Conservation (phyloP, 768 basidiomycete species). For the Amanita subjunquillea region DNA sequence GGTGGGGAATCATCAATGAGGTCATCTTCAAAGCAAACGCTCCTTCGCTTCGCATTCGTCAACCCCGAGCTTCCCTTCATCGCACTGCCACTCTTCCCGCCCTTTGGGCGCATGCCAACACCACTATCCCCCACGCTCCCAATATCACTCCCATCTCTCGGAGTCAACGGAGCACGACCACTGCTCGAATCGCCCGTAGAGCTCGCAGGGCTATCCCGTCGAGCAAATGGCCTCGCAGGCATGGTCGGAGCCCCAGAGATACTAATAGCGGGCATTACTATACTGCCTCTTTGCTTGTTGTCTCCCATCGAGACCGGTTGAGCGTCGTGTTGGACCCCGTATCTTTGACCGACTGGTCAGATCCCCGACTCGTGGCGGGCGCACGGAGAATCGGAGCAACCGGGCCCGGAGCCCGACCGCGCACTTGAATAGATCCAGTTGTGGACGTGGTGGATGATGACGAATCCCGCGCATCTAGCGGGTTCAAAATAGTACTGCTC, state of each 20-base stretch:
- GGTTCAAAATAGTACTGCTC: slow-evolving; percentile 29
- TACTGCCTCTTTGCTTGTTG: slow-evolving; percentile 26
- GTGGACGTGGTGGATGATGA: background rate
- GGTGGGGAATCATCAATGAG: slow-evolving; percentile 11
- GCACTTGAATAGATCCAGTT: background rate
- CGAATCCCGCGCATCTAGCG: slow-evolving; percentile 10
- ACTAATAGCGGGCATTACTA: slow-evolving; percentile 24
- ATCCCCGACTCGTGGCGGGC: background rate
- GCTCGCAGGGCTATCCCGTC: slow-evolving; percentile 66
- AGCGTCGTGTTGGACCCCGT: slow-evolving; percentile 5
- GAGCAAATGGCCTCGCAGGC: slow-evolving; percentile 46
- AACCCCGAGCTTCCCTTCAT: slow-evolving; percentile 20
- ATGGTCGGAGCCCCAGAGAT: slow-evolving; percentile 16
- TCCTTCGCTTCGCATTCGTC: slow-evolving; percentile 40
- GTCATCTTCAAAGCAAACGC: slow-evolving; percentile 63
- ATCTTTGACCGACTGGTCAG: background rate
- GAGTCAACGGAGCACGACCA: slow-evolving; percentile 66
- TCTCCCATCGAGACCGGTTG: slow-evolving; percentile 10
- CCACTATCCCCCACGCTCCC: slow-evolving; percentile 13
- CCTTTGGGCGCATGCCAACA: slow-evolving; percentile 12
- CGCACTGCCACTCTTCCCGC: slow-evolving; percentile 16
- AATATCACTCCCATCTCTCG: slow-evolving; percentile 67
- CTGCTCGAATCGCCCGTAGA: slow-evolving; percentile 82
- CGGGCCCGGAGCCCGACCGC: slow-evolving; percentile 6
- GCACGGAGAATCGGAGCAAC: background rate